A percentile compares a stretch with the other conserved stretches of the same genome.
Conservation (phyloP, 2,329 filamentous ascomycete genomes). For the Penicillium frequentans region DNA sequence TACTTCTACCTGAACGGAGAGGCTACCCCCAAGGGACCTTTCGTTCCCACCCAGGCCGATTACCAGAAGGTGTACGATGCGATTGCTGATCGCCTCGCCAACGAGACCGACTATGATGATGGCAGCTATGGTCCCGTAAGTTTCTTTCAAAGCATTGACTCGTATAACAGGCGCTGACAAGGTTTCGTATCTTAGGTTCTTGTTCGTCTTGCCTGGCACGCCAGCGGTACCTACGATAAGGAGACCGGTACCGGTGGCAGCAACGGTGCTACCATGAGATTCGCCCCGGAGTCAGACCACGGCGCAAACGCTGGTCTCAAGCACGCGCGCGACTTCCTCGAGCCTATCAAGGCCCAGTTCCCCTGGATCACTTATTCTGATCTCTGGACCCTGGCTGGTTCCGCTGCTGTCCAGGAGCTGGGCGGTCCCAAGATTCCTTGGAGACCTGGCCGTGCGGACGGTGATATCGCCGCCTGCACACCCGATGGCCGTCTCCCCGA, state of each 20-base stretch:
- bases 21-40: conserved; percentile 54
- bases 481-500: conserved; percentile 91
- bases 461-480: conserved; percentile 79
- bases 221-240: conserved; percentile 87
- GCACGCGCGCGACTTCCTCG: conserved; percentile 85
- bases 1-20: conserved; percentile 61
- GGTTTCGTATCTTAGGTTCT: conserved; percentile 54
- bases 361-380: conserved; percentile 97
- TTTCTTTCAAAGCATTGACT: background rate
- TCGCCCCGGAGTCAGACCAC: conserved; percentile 82
- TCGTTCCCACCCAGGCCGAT: conserved; percentile 77
- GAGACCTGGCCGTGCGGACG: conserved; percentile 81
- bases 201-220: conserved; percentile 89
- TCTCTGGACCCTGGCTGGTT: conserved; percentile 89
- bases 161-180: background rate
- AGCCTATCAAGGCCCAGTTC: conserved; percentile 85
- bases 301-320: conserved; percentile 91
- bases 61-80: conserved; percentile 95
- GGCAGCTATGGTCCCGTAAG: conserved; percentile 84
- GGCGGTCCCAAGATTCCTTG: conserved; percentile 83
- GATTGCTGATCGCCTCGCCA: conserved; percentile 75
- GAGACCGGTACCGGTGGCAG: conserved; percentile 85
- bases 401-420: conserved; percentile 91
- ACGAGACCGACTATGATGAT: conserved; percentile 94
- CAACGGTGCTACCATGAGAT: conserved; percentile 97